Evolutionary conservation across 1,284 basidiomycete genomes (phyloP).

Genomic region (Gymnopus androsaceus): DNA sequence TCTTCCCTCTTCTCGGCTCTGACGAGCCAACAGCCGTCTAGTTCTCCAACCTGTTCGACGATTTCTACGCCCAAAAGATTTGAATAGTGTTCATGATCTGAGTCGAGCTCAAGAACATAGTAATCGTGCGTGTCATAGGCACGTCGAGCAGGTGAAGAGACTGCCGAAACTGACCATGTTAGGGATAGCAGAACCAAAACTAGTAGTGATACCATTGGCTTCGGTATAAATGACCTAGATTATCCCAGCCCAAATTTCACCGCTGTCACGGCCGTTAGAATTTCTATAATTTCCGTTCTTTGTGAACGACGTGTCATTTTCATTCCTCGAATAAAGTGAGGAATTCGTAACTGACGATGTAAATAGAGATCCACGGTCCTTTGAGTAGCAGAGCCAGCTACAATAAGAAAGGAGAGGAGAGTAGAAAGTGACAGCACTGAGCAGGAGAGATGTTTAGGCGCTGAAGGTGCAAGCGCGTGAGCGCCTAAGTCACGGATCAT

Average conservation of each 20-base stretch:
- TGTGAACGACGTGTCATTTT: slow-evolving; percentile 4
- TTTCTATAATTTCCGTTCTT: background rate
- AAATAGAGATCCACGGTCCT: background rate
- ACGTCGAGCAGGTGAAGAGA: slow-evolving; percentile 36
- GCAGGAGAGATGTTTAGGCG: too few species aligned
- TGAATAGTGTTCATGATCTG: slow-evolving; percentile 54
- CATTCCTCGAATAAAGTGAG: background rate
- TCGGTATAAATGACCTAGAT: too few species aligned
- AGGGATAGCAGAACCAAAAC: background rate
- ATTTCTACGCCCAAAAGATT: slow-evolving; percentile 76
- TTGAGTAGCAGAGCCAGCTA: too few species aligned
- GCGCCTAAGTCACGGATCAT: too few species aligned
- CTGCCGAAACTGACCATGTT: background rate
- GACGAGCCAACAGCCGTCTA: slow-evolving; percentile 86
- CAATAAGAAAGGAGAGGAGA: too few species aligned
- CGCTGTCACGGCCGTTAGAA: background rate
- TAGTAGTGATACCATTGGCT: background rate
- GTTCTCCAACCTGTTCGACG: slow-evolving; percentile 86
- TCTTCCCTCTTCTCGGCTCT: slow-evolving; percentile 48
- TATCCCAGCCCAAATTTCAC: too few species aligned
- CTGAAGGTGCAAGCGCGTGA: too few species aligned
- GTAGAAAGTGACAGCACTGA: too few species aligned
- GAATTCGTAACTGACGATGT: background rate
- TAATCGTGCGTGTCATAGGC: slow-evolving; percentile 85
- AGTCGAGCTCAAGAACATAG: slow-evolving; percentile 81